A percentile compares a stretch with the other conserved stretches of the same genome.
Evolutionary conservation across 1,139 yeast species (phyloP).

Genomic region (Kazachstania sp.): DNA sequence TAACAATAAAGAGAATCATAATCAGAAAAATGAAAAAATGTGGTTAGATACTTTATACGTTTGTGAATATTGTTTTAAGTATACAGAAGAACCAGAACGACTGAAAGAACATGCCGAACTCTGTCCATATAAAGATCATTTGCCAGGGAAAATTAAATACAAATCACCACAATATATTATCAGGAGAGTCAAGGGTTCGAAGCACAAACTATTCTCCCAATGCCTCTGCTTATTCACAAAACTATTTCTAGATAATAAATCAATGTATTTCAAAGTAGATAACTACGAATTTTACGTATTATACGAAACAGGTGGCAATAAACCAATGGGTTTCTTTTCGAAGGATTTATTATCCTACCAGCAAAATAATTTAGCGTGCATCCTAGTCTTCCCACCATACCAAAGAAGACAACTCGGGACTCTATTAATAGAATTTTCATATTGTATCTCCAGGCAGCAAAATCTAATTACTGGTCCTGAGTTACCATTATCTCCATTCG

Average conservation of each 20-base stretch:
- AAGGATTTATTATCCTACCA: slow-evolving; percentile 81
- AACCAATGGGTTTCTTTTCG: slow-evolving; percentile 87
- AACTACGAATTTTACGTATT: slow-evolving; percentile 71
- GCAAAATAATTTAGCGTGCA: slow-evolving; percentile 80
- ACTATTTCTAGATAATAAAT: slow-evolving; percentile 82
- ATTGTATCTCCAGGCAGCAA: slow-evolving; percentile 54
- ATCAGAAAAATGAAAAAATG: slow-evolving; percentile 19
- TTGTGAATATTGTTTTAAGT: slow-evolving; percentile 80
- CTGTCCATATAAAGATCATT: slow-evolving; percentile 41
- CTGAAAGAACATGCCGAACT: slow-evolving; percentile 37
- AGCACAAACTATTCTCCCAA: slow-evolving; percentile 64
- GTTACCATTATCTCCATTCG: slow-evolving; percentile 77
- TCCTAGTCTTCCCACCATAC: slow-evolving; percentile 84
- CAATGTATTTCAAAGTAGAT: slow-evolving; percentile 72
- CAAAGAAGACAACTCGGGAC: slow-evolving; percentile 75
- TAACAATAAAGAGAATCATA: neutral
- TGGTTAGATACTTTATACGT: slow-evolving; percentile 58
- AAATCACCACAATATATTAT: slow-evolving; percentile 51
- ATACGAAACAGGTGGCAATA: slow-evolving; percentile 40
- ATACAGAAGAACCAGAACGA: slow-evolving; percentile 41
- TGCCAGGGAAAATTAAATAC: slow-evolving; percentile 65
- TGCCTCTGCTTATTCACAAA: slow-evolving; percentile 78
- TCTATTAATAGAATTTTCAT: slow-evolving; percentile 73
- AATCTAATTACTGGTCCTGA: slow-evolving; percentile 78
- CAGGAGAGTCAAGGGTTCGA: slow-evolving; percentile 56